Base-by-base conservation (phyloP, 2,329 filamentous ascomycete genomes). In the Alternaria triticimaculans region DNA sequence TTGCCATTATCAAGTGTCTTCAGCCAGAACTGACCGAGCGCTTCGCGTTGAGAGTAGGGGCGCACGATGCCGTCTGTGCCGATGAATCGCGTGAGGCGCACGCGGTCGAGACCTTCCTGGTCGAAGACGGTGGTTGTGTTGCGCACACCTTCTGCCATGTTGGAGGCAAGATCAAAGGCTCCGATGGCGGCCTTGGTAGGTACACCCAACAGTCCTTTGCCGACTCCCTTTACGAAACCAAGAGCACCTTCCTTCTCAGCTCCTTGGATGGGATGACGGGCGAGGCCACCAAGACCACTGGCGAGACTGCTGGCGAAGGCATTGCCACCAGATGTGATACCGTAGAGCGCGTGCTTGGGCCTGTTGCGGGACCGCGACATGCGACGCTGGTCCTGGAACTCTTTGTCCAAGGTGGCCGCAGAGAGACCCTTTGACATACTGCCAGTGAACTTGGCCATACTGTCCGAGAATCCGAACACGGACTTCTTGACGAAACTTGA, bases 101-200 rank as follows among this genome's bases (percentile, higher is more conserved):
- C 94, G 53, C 96, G 93, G 73, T 99, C 96, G 7, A 99, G 89
- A 56, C 96, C 96, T 63, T 95, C 92, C 25, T 92, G 92, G 76
- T 99, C 96, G 79, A 99, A 99, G 20, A 99, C 96, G 0, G 96
- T 99, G 1, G 96, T 99, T 0, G 96, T 99, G 82, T 99, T 99
- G 75, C 96, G 94, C 59, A 99, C 97, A 56, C 96, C 96, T 82
- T 99, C 96, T 25, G 94, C 95, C 71, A 99, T 91, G 78, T 97
- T 98, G 76, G 94, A 97, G 1, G 96, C 96, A 75, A 99, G 90
- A 81, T 99, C 96, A 69, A 99, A 94, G 21, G 97, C 93, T 60
- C 96, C 96, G 62, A 99, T 97, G 7, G 95, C 94, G 3, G 96
- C 95, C 80, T 99, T 99, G 10, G 96, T 99, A 2, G 94, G 94